Base-by-base conservation (phyloP, 2,329 filamentous ascomycete genomes). In the Trichoderma oligosporum region DNA sequence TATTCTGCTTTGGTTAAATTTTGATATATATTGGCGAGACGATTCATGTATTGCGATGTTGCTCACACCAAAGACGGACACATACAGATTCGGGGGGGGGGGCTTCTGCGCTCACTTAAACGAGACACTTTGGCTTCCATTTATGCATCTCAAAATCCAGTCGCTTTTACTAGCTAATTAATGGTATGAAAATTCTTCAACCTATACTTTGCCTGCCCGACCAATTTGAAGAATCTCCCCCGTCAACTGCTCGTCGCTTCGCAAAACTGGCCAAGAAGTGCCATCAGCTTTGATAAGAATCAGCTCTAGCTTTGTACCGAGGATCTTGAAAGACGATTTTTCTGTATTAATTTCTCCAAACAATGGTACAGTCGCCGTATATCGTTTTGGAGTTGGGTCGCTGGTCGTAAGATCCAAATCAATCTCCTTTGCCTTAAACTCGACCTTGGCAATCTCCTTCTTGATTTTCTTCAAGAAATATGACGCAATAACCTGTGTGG, bases 401-500 rank as follows among this genome's bases (percentile, higher is more conserved):
- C 82, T 83, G 7, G 94, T 99, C n/a, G 83, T 85, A 36, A 99
- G 81, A 70, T 99, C 90, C 41, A 99, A 81, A 9, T 81, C 79
- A 49, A 97, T 74, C 45, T 82, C 77, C 46, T 80, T 77, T 2
- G 81, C 67, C 33, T 77, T 71, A 70, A 97, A 93, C 22, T 81
- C 77, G 44, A 97, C 81, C 63, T 82, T 87, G 51, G 91, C 88
- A 24, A 77, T 82, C 22, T 86, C 82, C 74, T 93, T 95, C 75
- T 92, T 85, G 66, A 99, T 96, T 77, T 97, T 97, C 79, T 97
- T 99, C 55, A 97, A 81, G 76, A 96, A 99, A 64, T 97, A 87
- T 7, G 89, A 94, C 2, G 89, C 92, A 63, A 95, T 96, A 57
- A 97, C 89, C 12, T 84, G 85, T 11, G 83, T 82, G 2, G 87